These are phyloP conservation scores for Lanmaoa rubissima DNA, from an alignment of 768 basidiomycete genomes.

Conservation along the genomic window DNA sequence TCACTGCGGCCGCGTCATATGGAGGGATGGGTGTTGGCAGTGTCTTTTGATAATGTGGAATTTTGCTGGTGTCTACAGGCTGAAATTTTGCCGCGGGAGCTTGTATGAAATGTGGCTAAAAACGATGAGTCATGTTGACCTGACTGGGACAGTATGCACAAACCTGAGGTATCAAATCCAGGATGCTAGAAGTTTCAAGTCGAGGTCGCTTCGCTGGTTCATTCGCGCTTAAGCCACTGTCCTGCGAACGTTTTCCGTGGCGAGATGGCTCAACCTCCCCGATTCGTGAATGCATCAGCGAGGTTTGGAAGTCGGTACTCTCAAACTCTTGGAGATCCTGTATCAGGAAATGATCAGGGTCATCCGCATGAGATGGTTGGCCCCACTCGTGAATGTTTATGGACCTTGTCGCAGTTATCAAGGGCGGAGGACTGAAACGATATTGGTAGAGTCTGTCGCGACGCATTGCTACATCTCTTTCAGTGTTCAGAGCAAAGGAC, in stretches of 20 bases:
- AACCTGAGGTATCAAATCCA: slow-evolving; percentile 47
- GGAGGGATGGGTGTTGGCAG: slow-evolving; percentile 38
- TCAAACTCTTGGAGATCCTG: slow-evolving; percentile 45
- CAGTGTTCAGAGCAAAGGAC: neutral
- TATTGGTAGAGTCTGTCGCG: slow-evolving; percentile 25
- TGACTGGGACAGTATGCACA: slow-evolving; percentile 12
- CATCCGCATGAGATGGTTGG: slow-evolving; percentile 22
- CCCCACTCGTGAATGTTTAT: slow-evolving; percentile 40
- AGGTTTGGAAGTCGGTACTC: slow-evolving; percentile 31
- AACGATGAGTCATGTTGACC: slow-evolving; percentile 11
- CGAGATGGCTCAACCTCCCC: neutral
- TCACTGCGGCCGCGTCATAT: slow-evolving; percentile 33
- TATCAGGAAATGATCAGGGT: slow-evolving; percentile 38
- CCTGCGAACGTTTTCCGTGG: slow-evolving; percentile 11
- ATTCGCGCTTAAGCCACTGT: neutral
- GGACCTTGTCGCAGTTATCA: neutral
- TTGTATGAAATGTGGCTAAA: slow-evolving; percentile 26
- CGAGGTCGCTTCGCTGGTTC: slow-evolving; percentile 33
- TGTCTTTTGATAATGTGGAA: slow-evolving; percentile 35
- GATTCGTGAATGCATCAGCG: neutral
- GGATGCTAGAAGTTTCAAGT: slow-evolving; percentile 35
- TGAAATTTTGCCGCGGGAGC: slow-evolving; percentile 14
- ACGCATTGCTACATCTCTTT: slow-evolving; percentile 17
- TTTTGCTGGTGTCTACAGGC: slow-evolving; percentile 19
- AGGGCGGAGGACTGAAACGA: slow-evolving; percentile 16